A percentile compares a stretch with the other conserved stretches of the same genome.
These are phyloP conservation scores for Fraxinus quadrangulata DNA, from an alignment of 257 asterid species.

Conservation along the genomic window DNA sequence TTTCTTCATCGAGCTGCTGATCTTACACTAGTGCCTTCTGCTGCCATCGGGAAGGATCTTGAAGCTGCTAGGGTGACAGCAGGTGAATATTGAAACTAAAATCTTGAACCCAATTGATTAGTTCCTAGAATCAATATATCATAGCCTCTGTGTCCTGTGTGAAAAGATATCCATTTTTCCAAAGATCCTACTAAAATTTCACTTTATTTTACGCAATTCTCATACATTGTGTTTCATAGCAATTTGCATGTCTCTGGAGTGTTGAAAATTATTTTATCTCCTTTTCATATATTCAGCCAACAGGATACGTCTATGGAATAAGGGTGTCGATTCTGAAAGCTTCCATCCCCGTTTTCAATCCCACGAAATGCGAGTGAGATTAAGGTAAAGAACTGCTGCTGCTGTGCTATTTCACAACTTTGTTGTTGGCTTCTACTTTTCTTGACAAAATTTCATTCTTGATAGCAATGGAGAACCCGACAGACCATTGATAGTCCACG, in stretches of 20 bases:
- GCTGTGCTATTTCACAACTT: constrained; percentile 1
- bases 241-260: not conserved
- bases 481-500: constrained; percentile 83
- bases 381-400: constrained; percentile 48
- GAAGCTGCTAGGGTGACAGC: constrained; percentile 77
- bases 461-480: constrained; percentile 85
- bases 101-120: constrained; percentile 7
- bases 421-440: not conserved
- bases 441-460: constrained; percentile 25
- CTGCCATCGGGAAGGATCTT: constrained; percentile 90
- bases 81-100: constrained; percentile 46
- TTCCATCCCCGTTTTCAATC: constrained; percentile 72
- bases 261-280: not conserved
- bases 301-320: constrained; percentile 89
- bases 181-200: not conserved
- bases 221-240: not conserved
- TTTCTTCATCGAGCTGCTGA: constrained; percentile 96
- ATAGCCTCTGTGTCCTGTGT: not conserved
- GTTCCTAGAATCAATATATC: not conserved
- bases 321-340: constrained; percentile 97
- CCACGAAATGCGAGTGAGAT: constrained; percentile 70
- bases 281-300: constrained; percentile 46
- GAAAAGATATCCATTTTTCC: not conserved
- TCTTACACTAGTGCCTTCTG: constrained; percentile 92
- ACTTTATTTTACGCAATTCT: not conserved